phyloP scores from a whole-genome alignment of 2,329 filamentous ascomycete genomes.

The Stagonosporopsis tanaceti region DNA sequence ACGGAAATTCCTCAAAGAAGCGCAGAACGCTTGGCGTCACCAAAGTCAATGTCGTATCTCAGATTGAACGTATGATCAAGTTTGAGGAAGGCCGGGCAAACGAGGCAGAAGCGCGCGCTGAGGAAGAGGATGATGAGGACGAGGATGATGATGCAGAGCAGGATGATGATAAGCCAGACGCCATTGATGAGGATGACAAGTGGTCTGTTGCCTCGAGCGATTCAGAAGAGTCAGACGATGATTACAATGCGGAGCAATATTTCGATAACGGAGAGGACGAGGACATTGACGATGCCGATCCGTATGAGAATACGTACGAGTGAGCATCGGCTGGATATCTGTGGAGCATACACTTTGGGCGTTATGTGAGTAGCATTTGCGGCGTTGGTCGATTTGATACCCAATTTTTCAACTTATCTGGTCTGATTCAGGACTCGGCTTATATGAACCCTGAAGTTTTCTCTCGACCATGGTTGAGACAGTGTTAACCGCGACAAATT shows the following conservation, averaged over 20 bases:
- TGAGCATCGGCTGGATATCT: constrained; percentile 10
- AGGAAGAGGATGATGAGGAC: constrained; percentile 52
- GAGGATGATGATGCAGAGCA: constrained; percentile 58
- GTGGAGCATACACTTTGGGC: constrained; percentile 6
- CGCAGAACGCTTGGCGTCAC: constrained; percentile 45
- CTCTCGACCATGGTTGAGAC: not conserved
- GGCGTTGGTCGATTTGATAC: constrained; percentile 28
- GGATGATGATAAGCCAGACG: constrained; percentile 60
- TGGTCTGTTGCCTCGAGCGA: constrained; percentile 62
- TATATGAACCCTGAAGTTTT: not conserved
- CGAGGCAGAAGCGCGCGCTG: constrained; percentile 56
- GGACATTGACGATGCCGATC: constrained; percentile 50
- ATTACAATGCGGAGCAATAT: constrained; percentile 68
- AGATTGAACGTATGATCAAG: constrained; percentile 50
- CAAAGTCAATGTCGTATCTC: constrained; percentile 40
- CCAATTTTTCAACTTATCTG: constrained; percentile 17
- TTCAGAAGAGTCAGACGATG: constrained; percentile 70
- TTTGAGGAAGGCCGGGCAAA: constrained; percentile 56
- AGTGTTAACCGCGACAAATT: not conserved
- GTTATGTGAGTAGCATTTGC: constrained; percentile 20
- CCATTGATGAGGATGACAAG: constrained; percentile 66
- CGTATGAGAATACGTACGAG: constrained; percentile 48
- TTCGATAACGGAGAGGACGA: constrained; percentile 62
- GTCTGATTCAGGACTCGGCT: not conserved
- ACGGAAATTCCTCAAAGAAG: constrained; percentile 37